Evolutionary conservation across 768 basidiomycete species (phyloP), one percentile per base, ranked within the genome.

Genomic region (Rhodotorula kratochvilovae): DNA sequence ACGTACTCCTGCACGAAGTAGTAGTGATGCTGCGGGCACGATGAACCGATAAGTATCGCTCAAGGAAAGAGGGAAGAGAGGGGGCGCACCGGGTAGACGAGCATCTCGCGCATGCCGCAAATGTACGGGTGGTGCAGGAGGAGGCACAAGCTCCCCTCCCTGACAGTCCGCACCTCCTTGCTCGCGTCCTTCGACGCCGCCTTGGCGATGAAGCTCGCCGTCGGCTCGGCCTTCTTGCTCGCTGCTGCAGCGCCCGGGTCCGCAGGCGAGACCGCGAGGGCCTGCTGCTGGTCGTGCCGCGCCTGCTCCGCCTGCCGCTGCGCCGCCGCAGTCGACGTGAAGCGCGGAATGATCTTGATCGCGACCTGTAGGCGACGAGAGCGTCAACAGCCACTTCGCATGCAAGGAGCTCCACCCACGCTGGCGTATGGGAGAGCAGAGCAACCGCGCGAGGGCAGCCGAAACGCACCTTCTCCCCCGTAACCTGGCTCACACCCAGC

Each of bases 1-100:
- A 98, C 91, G 80, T 96, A 97, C 81, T 99, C 96, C 80, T 90
- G 92, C 17, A 97, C 91, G 92, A 99, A 97, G 84, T 98, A 99
- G 83, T 98, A 97, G 81, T 99, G 94, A 78, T 99, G 89, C 71
- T 73, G 60, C 36, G 17, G 3, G 33, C 31, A 8, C 1, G 29
- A 31, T 23, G 8, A 33, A 5, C 4, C 31, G 5, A n/a, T 29
- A 13, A n/a, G 29, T 12, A 13, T 16, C 50, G n/a, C 2, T 5
- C 11, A 29, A 35, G 35, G 7, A 35, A 25, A 25, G 33, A 7
- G 33, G n/a, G n/a, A 8, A 55, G 36, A 19, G n/a, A 43, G 39
- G 4, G 13, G 29, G 15, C 42, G 51, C 54, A 56, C 54, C 7
- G 61, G 54, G 29, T 53, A 95, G 35, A 93, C 84, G 79, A 97